phyloP scores from a whole-genome alignment of 768 basidiomycete genomes.

The Hericium alpestre region DNA sequence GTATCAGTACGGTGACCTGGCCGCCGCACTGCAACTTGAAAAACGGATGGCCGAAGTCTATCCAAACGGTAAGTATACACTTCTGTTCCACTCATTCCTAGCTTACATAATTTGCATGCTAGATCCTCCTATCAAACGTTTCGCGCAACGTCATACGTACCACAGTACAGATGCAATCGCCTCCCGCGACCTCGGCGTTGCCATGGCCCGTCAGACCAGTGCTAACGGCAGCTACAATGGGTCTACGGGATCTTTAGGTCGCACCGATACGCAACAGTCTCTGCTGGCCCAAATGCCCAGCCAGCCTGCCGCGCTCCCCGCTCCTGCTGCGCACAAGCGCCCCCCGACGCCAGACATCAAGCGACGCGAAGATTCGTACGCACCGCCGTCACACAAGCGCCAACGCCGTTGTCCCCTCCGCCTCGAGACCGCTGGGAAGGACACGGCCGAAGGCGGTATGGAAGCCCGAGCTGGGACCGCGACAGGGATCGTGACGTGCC shows the following conservation, averaged over 20 bases:
- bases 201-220: constrained; percentile 28
- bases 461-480: constrained; percentile 34
- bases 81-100: background rate
- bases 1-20: constrained; percentile 89
- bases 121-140: constrained; percentile 88
- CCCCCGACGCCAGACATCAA: constrained; percentile 26
- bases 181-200: constrained; percentile 77
- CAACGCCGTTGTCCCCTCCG: constrained; percentile 37
- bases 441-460: constrained; percentile 28
- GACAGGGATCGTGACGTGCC: constrained; percentile 34
- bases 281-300: background rate
- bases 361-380: constrained; percentile 32
- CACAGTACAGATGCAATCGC: constrained; percentile 83
- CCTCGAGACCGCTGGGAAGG: constrained; percentile 39
- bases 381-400: constrained; percentile 32
- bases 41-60: constrained; percentile 82
- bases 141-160: constrained; percentile 80
- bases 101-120: background rate
- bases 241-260: constrained; percentile 9
- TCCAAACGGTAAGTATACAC: constrained; percentile 51
- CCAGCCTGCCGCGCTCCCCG: constrained; percentile 21
- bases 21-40: constrained; percentile 81
- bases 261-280: constrained; percentile 12
- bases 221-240: constrained; percentile 10
- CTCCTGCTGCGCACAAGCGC: constrained; percentile 22